Base-by-base conservation (phyloP, 73 alveolate species). In the Paramecium octaurelia region DNA sequence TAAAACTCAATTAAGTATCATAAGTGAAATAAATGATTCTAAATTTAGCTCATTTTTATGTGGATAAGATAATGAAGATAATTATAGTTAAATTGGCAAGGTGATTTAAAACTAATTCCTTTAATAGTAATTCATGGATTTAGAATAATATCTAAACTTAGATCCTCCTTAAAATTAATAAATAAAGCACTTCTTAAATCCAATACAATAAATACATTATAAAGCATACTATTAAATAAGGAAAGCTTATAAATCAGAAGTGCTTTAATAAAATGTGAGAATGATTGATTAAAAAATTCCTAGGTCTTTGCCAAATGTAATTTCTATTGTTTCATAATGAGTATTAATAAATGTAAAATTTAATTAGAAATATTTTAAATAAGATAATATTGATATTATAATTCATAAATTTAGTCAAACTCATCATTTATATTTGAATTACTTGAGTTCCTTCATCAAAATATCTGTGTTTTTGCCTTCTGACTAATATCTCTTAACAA, bases 401-500 rank as follows among this genome's bases (percentile, higher is more conserved):
- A 54, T 54, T 54, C 1, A 54, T 54, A 54, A n/a, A 54, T 54
- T 54, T 54, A 54, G 69, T 54, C 69, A 54, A 18, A 4, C 7
- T 54, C 31, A 18, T 73, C 87, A 73, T 18, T 73, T 73, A 73
- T 73, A 14, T 73, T 73, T 73, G 87, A 73, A 73, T 40, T 73
- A 24, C 14, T 40, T 46, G 7, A 80, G 57, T 80, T 80, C 91
- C 18, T 80, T 80, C 75, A 80, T 80, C 27, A 80, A 46, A 20
- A 80, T 31, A 24, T 42, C 75, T 42, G 91, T 80, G 16, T 80
- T 80, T 46, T 80, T 80, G 8, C 91, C 91, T 6, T 80, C 91
- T 21, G 91, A 31, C 46, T 80, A 16, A 35, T 43, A 80, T 80
- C 57, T 80, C 50, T 80, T 36, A 14, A 80, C 57, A 8, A 31